Evolutionary conservation across 345 rosid genomes (phyloP).

Genomic region (Eucalyptus tenuipes): DNA sequence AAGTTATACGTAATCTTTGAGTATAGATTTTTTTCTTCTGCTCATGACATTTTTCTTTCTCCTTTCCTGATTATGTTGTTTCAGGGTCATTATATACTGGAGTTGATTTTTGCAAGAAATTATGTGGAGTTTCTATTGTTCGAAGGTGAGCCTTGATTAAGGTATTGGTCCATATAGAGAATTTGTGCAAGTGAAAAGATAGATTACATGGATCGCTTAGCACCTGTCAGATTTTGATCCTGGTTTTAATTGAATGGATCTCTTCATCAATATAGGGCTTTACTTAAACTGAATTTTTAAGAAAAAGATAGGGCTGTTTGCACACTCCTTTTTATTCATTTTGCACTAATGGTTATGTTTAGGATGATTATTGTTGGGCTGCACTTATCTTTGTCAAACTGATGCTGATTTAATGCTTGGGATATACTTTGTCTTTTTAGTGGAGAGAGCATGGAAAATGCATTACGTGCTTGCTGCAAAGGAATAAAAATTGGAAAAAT

Average conservation of each 20-base stretch:
- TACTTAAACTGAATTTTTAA: background rate
- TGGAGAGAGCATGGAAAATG: constrained; percentile 99
- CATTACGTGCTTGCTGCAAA: constrained; percentile 94
- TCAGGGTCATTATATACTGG: constrained; percentile 79
- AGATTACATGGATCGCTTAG: background rate
- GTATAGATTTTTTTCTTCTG: background rate
- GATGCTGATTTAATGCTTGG: background rate
- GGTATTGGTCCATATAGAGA: constrained; percentile 1
- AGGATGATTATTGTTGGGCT: background rate
- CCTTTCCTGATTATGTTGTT: background rate
- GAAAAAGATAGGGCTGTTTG: background rate
- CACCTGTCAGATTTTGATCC: background rate
- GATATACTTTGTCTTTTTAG: constrained; percentile 20
- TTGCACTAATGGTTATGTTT: background rate
- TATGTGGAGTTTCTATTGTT: constrained; percentile 94
- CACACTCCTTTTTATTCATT: background rate
- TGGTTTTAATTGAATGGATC: background rate
- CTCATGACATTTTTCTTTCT: background rate
- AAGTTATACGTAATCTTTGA: background rate
- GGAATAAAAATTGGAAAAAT: constrained; percentile 98
- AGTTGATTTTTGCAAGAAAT: constrained; percentile 97
- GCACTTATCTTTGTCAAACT: background rate
- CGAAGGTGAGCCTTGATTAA: constrained; percentile 69
- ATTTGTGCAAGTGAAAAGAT: background rate
- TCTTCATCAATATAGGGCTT: background rate